phyloP scores from a whole-genome alignment of 2,329 filamentous ascomycete genomes.

The Ophiobolus disseminans region DNA sequence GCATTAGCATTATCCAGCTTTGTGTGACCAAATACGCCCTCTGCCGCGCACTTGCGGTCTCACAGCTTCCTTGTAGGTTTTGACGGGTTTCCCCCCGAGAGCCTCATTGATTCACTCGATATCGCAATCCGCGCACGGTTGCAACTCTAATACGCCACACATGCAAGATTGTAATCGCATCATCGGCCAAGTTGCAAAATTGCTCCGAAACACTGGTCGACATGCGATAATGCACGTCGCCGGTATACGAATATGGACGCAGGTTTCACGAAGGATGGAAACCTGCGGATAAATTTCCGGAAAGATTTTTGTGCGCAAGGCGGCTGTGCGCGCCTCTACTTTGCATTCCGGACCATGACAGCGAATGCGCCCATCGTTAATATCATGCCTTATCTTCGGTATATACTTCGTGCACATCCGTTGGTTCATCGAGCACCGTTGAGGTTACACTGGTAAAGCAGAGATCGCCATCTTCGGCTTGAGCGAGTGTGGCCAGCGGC shows the following conservation, averaged over 20 bases:
- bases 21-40: no score
- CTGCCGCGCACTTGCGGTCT: no score
- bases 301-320: no score
- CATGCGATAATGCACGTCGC: slow-evolving; percentile 10
- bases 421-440: neutral
- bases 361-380: neutral
- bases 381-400: neutral
- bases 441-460: no score
- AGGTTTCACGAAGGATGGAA: neutral
- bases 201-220: slow-evolving; percentile 5
- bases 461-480: slow-evolving; percentile 2
- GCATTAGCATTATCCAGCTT: no score
- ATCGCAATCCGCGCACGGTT: neutral
- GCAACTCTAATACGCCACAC: slow-evolving; percentile 4
- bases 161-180: neutral
- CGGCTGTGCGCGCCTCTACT: no score
- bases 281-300: neutral
- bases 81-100: no score
- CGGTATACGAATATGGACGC: neutral
- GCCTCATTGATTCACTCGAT: neutral
- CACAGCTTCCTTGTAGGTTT: no score
- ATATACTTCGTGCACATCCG: neutral
- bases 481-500: slow-evolving; percentile 2
- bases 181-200: neutral
- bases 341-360: no score